Base-by-base conservation (phyloP, 2,329 filamentous ascomycete species). In the Camillea tinctor region DNA sequence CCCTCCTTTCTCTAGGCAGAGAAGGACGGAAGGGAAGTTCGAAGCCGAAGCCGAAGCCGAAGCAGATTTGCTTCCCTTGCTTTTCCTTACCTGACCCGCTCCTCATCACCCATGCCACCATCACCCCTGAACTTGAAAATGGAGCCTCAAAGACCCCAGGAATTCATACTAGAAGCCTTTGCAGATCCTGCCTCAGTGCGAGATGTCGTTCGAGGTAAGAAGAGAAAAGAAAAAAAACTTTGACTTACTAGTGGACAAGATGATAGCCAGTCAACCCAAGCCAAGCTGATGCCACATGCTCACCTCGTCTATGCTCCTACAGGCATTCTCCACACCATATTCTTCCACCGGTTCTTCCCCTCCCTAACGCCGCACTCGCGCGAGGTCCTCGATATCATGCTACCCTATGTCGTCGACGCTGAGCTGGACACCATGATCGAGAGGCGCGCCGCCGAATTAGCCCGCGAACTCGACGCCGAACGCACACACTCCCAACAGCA, bases 321-420 rank as follows among this genome's bases (percentile, higher is more conserved):
- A 96, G 94, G 91, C 65, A 91, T 97, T 74, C 85, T 98, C 54
- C 93, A 97, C 76, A 96, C 93, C 55, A 97, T 98, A 75, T 99
- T 98, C 86, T 98, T 98, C 84, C 93, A 97, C 80, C 90, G 95
- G 72, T 96, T 94, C 85, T 97, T 98, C 81, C 92, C 92, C 59
- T 88, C 92, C 60, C 85, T 97, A 68, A 81, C 86, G 50, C 94
- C 95, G 5, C 85, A 87, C 64, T 93, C 92, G 64, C 89, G 92
- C 78, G 93, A 97, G 73, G 88, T 97, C 64, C 88, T 97, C 66
- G 93, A 96, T 76, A 84, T 97, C 63, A 93, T 92, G 36, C 86
- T 98, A 24, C 93, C 95, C 55, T 91, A 91, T 71, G 90, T 98
- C 72, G 88, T 93, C 73, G 92, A 97, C 73, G 89, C 90, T 66